phyloP scores from a whole-genome alignment of 2,329 filamentous ascomycete species.

The Botrytis elliptica region DNA sequence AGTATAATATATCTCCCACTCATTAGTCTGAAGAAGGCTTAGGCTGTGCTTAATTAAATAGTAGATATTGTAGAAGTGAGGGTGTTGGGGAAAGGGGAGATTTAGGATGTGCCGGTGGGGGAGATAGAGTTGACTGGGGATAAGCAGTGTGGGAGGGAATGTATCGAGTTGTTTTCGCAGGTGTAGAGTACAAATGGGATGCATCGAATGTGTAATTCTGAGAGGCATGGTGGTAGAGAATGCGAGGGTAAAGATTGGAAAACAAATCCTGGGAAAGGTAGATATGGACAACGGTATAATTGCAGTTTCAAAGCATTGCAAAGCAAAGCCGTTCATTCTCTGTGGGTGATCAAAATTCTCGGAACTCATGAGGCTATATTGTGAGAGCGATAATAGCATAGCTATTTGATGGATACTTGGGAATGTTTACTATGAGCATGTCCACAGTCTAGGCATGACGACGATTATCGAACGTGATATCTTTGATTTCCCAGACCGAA shows the following conservation, averaged over 20 bases:
- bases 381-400: neutral
- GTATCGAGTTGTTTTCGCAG: conserved; percentile 61
- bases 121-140: conserved; percentile 50
- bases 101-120: neutral
- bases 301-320: neutral
- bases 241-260: neutral
- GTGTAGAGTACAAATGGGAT: conserved; percentile 60
- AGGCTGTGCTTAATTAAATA: no score
- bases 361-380: neutral
- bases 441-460: neutral
- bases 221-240: conserved; percentile 46
- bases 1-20: no score
- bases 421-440: neutral
- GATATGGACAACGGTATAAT: no score
- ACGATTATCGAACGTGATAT: neutral
- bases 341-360: no score
- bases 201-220: conserved; percentile 52
- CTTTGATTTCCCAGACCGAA: neutral
- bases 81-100: conserved; percentile 37
- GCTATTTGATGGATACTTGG: neutral
- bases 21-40: no score
- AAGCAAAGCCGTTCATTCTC: no score
- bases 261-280: neutral
- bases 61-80: no score
- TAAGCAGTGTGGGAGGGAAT: conserved; percentile 50